A percentile compares a stretch with the other conserved stretches of the same genome.
Evolutionary conservation across 1,284 basidiomycete genomes (phyloP).

Genomic region (Irpex sp.): DNA sequence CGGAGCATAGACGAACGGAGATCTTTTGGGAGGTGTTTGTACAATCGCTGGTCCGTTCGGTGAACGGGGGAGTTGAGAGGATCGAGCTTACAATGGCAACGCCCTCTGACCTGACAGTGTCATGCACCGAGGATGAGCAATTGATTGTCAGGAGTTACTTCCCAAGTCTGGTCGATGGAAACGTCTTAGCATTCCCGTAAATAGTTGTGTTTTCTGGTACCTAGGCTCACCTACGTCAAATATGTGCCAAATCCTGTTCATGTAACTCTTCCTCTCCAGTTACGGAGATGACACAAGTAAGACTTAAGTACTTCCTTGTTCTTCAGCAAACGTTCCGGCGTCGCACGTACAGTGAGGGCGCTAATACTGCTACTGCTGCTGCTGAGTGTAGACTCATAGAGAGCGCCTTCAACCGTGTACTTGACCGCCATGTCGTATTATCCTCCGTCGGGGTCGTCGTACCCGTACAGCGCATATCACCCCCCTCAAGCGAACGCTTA

Average conservation of each 20-base stretch:
- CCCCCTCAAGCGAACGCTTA: slow-evolving; percentile 10
- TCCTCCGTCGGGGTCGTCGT: slow-evolving; percentile 22
- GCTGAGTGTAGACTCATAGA: too few species aligned
- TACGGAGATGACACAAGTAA: too few species aligned
- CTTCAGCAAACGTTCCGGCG: too few species aligned
- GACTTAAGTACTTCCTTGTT: too few species aligned
- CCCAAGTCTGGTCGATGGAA: not conserved
- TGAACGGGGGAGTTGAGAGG: not conserved
- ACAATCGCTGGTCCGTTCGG: not conserved
- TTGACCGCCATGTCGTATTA: slow-evolving; percentile 26
- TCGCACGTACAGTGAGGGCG: too few species aligned
- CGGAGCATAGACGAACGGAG: not conserved
- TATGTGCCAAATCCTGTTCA: too few species aligned
- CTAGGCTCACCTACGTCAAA: too few species aligned
- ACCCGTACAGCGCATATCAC: slow-evolving; percentile 21
- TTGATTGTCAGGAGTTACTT: not conserved
- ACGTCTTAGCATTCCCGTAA: not conserved
- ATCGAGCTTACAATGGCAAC: not conserved
- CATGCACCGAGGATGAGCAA: not conserved
- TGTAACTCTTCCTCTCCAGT: too few species aligned
- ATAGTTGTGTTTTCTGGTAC: too few species aligned
- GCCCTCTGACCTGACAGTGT: not conserved
- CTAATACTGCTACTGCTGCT: too few species aligned
- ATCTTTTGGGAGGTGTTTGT: not conserved
- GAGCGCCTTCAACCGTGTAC: too few species aligned